phyloP scores from a whole-genome alignment of 208 protist species.

The Crithidia expoeki region DNA sequence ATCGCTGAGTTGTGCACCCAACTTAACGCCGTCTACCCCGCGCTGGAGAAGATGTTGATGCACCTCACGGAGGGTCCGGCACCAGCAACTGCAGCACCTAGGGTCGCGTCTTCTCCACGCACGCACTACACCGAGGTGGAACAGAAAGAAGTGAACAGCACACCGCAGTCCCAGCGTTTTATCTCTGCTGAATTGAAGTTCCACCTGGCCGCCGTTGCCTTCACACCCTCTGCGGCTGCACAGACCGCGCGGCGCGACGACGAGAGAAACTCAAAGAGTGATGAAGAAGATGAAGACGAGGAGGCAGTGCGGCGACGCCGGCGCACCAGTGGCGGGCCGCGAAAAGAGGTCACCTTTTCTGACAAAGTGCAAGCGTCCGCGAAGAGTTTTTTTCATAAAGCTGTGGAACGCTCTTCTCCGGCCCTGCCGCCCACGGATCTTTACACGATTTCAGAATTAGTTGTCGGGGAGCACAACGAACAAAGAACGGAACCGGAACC shows the following conservation, averaged over 20 bases:
- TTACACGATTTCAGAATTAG: neutral
- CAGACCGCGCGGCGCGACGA: neutral
- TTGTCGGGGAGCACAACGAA: neutral
- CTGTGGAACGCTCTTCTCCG: neutral
- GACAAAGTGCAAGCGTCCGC: slow-evolving; percentile 5
- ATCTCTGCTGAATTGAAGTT: neutral
- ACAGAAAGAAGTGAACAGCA: neutral
- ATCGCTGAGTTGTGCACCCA: slow-evolving; percentile 44
- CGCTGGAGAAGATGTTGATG: slow-evolving; percentile 28
- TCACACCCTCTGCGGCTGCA: neutral
- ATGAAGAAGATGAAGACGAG: slow-evolving; percentile 13
- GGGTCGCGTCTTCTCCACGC: neutral
- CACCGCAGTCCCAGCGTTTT: neutral
- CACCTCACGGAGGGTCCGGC: slow-evolving; percentile 1
- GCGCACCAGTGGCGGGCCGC: slow-evolving; percentile 19
- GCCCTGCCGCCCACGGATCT: neutral
- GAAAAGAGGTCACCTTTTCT: slow-evolving; percentile 35
- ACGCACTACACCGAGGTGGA: neutral
- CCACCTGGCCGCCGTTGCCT: neutral
- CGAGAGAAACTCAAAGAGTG: neutral
- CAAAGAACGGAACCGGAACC: neutral
- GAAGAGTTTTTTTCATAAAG: neutral
- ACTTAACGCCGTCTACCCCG: slow-evolving; percentile 22
- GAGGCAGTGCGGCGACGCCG: slow-evolving; percentile 23
- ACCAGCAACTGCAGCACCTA: neutral